These are phyloP conservation scores for Fusarium kyushuense DNA, from an alignment of 2,329 filamentous ascomycete genomes.

Conservation along the genomic window DNA sequence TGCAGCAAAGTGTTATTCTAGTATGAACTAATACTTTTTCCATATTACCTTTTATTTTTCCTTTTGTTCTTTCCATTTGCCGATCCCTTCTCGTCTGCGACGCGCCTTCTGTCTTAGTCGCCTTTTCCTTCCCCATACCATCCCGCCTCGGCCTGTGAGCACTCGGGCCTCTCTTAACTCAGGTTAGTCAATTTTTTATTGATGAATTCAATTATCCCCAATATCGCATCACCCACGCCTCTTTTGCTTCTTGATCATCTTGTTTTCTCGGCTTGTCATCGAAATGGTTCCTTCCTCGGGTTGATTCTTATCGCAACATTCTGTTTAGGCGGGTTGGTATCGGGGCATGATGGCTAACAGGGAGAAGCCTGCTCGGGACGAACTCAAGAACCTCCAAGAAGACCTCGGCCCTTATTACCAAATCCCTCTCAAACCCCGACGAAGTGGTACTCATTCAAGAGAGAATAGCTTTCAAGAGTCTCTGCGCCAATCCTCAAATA, in stretches of 20 bases:
- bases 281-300: constrained; percentile 41
- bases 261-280: constrained; percentile 20
- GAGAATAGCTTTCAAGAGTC: constrained; percentile 45
- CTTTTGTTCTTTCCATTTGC: constrained; percentile 9
- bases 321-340: constrained; percentile 49
- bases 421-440: constrained; percentile 42
- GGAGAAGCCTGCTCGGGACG: constrained; percentile 50
- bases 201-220: constrained; percentile 19
- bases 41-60: neutral
- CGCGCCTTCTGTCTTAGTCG: constrained; percentile 40
- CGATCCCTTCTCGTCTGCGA: constrained; percentile 37
- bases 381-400: constrained; percentile 52
- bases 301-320: constrained; percentile 50
- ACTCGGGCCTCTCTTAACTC: constrained; percentile 36
- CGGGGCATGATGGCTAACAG: constrained; percentile 53
- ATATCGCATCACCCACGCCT: neutral
- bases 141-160: constrained; percentile 39
- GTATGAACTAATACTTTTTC: constrained; percentile 32
- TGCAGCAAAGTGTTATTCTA: constrained; percentile 13
- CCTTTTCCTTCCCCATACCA: constrained; percentile 44
- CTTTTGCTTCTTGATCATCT: neutral
- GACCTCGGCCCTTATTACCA: constrained; percentile 53
- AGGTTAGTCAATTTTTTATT: constrained; percentile 39
- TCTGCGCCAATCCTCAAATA: constrained; percentile 40
- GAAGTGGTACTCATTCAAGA: constrained; percentile 43